Conservation (phyloP, 345 rosid species). For the Brassica carinata region DNA sequence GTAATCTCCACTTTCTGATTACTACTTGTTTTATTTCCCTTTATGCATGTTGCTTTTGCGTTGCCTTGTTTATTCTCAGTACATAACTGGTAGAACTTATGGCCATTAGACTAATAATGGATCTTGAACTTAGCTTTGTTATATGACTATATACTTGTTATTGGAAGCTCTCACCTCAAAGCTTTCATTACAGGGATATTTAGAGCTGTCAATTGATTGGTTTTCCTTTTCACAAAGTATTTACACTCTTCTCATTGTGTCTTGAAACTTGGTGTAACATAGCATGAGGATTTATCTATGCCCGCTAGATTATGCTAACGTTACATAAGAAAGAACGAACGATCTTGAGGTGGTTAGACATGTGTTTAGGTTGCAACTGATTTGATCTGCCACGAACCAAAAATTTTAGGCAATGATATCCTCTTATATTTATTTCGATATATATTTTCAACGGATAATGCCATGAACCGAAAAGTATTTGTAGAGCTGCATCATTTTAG, state of each 20-base stretch:
- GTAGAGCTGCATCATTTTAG: conserved; percentile 15
- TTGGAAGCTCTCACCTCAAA: neutral
- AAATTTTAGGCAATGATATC: neutral
- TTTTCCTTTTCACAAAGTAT: no score
- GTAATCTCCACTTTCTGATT: neutral
- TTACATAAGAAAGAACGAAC: neutral
- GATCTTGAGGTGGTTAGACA: neutral
- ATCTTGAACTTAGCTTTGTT: neutral
- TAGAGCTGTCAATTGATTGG: no score
- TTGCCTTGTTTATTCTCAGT: neutral
- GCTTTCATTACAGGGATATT: neutral
- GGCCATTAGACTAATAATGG: neutral
- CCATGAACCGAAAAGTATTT: neutral
- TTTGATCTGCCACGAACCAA: neutral
- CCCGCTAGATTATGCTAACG: neutral
- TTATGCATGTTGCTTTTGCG: neutral
- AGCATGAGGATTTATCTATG: neutral
- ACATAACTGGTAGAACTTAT: neutral
- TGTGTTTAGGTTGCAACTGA: conserved; percentile 9
- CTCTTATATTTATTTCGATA: neutral
- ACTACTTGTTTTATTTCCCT: neutral
- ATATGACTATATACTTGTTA: neutral
- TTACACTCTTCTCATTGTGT: no score
- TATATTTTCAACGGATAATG: conserved; percentile 3
- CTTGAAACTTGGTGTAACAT: neutral